Conservation (phyloP, 345 rosid species). For the Trapa bicornis region DNA sequence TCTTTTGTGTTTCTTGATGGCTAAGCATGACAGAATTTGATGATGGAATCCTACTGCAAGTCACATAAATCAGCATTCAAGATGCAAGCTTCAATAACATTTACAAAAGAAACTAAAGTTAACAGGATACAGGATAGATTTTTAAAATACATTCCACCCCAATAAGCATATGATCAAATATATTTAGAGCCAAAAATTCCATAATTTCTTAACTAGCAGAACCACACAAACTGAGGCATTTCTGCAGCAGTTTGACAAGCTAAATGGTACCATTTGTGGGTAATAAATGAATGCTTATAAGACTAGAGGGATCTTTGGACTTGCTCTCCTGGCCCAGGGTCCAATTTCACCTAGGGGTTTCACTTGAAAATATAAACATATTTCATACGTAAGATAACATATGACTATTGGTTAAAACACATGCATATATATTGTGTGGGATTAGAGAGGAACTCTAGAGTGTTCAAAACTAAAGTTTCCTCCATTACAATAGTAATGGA, state of each 20-base stretch:
- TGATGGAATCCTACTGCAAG: too few species aligned
- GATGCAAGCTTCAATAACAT: background rate
- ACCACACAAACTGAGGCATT: background rate
- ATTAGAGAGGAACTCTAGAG: too few species aligned
- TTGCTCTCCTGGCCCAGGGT: background rate
- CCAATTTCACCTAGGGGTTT: conserved; percentile 17
- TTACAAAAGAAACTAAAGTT: background rate
- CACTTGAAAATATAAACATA: too few species aligned
- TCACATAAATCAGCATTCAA: too few species aligned
- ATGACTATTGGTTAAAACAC: too few species aligned
- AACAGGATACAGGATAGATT: background rate
- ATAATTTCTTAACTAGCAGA: background rate
- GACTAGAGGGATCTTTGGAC: conserved; percentile 1
- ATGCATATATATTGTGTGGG: too few species aligned
- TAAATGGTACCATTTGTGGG: background rate
- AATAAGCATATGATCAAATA: background rate
- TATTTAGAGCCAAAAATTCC: background rate
- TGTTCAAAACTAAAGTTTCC: too few species aligned
- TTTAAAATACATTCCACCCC: background rate
- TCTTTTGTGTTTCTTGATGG: too few species aligned
- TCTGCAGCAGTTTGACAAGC: background rate
- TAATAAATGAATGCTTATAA: background rate
- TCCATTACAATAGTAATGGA: too few species aligned
- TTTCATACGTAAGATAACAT: too few species aligned
- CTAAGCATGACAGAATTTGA: too few species aligned